Evolutionary conservation across 192 early-diverging fungal genomes (phyloP).

Genomic region (Backusella westeae): DNA sequence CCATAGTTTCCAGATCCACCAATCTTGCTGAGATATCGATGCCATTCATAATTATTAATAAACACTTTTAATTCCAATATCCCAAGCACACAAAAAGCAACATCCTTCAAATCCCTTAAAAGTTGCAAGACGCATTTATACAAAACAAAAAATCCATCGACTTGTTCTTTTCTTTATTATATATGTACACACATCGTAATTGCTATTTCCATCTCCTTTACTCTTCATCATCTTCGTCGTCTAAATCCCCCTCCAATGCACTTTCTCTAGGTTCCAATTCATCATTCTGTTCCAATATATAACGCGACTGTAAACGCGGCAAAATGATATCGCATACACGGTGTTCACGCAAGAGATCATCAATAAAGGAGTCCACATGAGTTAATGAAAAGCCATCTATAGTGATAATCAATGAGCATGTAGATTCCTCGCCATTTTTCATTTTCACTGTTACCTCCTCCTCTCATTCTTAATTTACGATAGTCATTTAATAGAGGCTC

Average conservation of each 20-base stretch:
- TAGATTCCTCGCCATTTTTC: neutral
- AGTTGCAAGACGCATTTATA: too few relatives aligned
- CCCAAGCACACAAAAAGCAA: too few relatives aligned
- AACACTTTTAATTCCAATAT: too few relatives aligned
- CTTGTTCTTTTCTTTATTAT: neutral
- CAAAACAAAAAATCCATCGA: too few relatives aligned
- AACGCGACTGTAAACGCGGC: conserved; percentile 76
- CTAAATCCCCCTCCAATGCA: conserved; percentile 66
- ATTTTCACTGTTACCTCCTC: conserved; percentile 32
- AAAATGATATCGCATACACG: conserved; percentile 89
- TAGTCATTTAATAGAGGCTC: conserved; percentile 87
- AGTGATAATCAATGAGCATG: neutral
- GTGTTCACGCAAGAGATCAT: conserved; percentile 75
- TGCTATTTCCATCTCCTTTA: neutral
- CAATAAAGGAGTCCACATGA: conserved; percentile 90
- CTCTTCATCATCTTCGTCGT: neutral
- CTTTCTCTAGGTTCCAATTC: conserved; percentile 79
- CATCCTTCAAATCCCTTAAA: too few relatives aligned
- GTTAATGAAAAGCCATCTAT: conserved; percentile 45
- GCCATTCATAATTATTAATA: too few relatives aligned
- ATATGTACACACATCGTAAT: neutral
- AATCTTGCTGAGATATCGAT: too few relatives aligned
- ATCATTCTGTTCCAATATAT: conserved; percentile 81
- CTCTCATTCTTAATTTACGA: conserved; percentile 73
- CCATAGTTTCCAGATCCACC: too few relatives aligned